Conservation (phyloP, 2,329 filamentous ascomycete genomes). For the Epichloe scottii region DNA sequence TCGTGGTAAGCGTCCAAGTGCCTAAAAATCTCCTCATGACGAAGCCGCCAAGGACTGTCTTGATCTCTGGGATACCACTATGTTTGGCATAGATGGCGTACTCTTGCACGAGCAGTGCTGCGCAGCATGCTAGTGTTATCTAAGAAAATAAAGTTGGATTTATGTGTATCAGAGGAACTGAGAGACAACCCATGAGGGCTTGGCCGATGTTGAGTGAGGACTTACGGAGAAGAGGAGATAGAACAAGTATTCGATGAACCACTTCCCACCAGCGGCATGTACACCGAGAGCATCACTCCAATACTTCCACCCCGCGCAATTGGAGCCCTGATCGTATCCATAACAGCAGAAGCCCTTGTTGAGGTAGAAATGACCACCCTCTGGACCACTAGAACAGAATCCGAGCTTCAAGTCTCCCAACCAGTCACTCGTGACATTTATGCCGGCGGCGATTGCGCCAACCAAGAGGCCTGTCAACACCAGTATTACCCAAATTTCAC, state of each 20-base stretch:
- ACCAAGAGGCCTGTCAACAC: constrained; percentile 75
- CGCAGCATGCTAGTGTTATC: constrained; percentile 65
- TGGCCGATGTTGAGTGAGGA: constrained; percentile 6
- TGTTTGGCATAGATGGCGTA: constrained; percentile 86
- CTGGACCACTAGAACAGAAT: constrained; percentile 61
- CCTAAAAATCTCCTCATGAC: constrained; percentile 82
- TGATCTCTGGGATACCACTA: constrained; percentile 95
- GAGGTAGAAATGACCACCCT: constrained; percentile 80
- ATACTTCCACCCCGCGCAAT: constrained; percentile 76
- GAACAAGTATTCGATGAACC: constrained; percentile 76
- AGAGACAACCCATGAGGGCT: not conserved
- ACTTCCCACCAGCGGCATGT: constrained; percentile 53
- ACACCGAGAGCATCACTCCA: constrained; percentile 71
- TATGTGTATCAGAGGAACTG: not conserved
- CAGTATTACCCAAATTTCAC: constrained; percentile 84
- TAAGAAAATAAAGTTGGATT: constrained; percentile 20
- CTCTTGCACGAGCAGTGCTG: constrained; percentile 67
- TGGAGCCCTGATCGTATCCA: constrained; percentile 70
- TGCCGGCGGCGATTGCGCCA: constrained; percentile 72
- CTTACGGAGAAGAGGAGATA: constrained; percentile 74
- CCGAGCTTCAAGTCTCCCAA: constrained; percentile 84
- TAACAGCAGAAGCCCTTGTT: constrained; percentile 88
- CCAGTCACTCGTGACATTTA: constrained; percentile 89
- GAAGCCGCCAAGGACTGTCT: constrained; percentile 88
- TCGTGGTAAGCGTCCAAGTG: constrained; percentile 76